Base-by-base conservation (phyloP, 805 yeast genomes). In the Barnettozyma californica region DNA sequence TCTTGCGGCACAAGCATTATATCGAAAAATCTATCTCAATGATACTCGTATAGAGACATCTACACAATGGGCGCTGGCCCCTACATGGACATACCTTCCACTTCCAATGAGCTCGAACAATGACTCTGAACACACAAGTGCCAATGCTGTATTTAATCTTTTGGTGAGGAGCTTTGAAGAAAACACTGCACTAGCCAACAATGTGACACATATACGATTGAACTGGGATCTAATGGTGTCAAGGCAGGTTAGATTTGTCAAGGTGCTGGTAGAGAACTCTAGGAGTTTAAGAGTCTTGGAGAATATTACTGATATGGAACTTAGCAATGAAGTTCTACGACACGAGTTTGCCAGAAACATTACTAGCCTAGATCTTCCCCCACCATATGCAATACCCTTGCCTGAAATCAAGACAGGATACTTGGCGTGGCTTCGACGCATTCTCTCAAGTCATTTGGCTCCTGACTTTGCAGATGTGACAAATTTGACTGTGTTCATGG, bases 201-300 rank as follows among this genome's bases (percentile, higher is more conserved):
- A 63, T 21, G 63, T 71, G 4, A 61, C 61, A 27, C 70, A 73
- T 65, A 63, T 71, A 3, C 54, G 76, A 46, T 60, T 71, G 36
- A 71, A 71, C 51, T 71, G 76, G 76, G 76, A 71, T 56, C 53
- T 71, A 26, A 66, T 67, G 45, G 47, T 66, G 1, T 39, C 37
- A 1, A 46, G 62, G 13, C 75, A 71, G 51, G 59, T 48, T 40
- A 45, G 48, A 16, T 59, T 71, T n/a, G 46, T 71, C 4, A 46
- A 48, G 4, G 31, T 64, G 4, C 43, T 71, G 10, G 59, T 69
- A 21, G 48, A 55, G 5, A 46, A 59, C 23, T 67, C 68, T 2
- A 49, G 54, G 26, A 62, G 69, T 19, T 51, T 71, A 13, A 57
- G 57, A 43, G 51, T 70, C 34, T 48, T 71, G 36, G 76, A 71